phyloP scores from a whole-genome alignment of 257 asterid genomes.

The Coffea eugenioides region DNA sequence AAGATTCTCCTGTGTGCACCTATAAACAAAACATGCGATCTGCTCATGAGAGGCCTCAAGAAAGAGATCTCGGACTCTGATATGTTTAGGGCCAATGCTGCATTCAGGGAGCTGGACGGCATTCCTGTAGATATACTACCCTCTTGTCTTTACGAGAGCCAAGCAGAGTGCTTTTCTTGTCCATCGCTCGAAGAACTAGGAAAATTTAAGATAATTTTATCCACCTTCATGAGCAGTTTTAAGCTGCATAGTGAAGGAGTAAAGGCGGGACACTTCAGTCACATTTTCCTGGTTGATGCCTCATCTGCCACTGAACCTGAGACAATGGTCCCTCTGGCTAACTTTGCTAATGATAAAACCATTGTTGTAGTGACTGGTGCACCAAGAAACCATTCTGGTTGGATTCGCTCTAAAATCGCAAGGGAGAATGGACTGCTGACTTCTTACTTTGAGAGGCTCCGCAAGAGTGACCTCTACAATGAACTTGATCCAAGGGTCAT shows the following conservation, averaged over 20 bases:
- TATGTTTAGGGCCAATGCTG: slow-evolving; percentile 32
- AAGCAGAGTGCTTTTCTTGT: slow-evolving; percentile 19
- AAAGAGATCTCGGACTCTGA: slow-evolving; percentile 15
- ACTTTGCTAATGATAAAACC: slow-evolving; percentile 17
- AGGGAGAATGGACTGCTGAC: slow-evolving; percentile 23
- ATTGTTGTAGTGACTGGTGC: slow-evolving; percentile 21
- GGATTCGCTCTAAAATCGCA: slow-evolving; percentile 33
- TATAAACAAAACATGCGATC: slow-evolving; percentile 24
- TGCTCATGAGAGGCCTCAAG: slow-evolving; percentile 24
- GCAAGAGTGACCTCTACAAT: neutral
- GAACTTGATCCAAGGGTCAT: slow-evolving; percentile 12
- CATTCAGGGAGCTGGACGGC: slow-evolving; percentile 29
- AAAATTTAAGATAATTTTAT: slow-evolving; percentile 12
- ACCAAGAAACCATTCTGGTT: slow-evolving; percentile 20
- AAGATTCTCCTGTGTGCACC: slow-evolving; percentile 30
- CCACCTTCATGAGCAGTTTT: slow-evolving; percentile 24
- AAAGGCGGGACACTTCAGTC: slow-evolving; percentile 25
- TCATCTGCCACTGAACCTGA: slow-evolving; percentile 35
- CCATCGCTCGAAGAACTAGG: slow-evolving; percentile 12
- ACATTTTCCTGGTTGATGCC: slow-evolving; percentile 31
- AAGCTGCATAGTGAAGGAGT: slow-evolving; percentile 21
- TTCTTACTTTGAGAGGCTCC: slow-evolving; percentile 39
- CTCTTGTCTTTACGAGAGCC: slow-evolving; percentile 11
- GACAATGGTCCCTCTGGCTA: slow-evolving; percentile 25
- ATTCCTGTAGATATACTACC: slow-evolving; percentile 30